These are phyloP conservation scores for Goffeauzyma gilvescens DNA, from an alignment of 768 basidiomycete species.

Conservation along the genomic window DNA sequence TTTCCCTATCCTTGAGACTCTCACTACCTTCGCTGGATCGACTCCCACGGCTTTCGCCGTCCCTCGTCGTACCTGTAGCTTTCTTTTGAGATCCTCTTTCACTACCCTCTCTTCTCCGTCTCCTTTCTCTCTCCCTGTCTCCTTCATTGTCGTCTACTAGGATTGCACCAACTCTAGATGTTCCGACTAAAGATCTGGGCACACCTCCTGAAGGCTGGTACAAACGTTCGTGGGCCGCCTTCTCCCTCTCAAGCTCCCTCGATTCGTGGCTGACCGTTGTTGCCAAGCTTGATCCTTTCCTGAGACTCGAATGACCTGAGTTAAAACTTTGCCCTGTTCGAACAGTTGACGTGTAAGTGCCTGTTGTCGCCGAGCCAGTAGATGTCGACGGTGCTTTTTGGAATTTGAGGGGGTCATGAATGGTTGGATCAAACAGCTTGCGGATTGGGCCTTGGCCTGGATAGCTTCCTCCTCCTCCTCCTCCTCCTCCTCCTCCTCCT, in stretches of 20 bases:
- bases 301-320: not conserved
- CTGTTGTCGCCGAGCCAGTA: slow-evolving; percentile 13
- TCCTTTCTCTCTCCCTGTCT: slow-evolving; percentile 27
- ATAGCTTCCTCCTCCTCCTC: not conserved
- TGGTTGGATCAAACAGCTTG: slow-evolving; percentile 48
- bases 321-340: slow-evolving; percentile 2
- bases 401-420: slow-evolving; percentile 81
- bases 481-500: not conserved
- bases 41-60: slow-evolving; percentile 19
- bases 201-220: too few relatives aligned
- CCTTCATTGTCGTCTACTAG: slow-evolving; percentile 23
- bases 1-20: slow-evolving; percentile 31
- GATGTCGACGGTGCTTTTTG: slow-evolving; percentile 32
- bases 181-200: too few relatives aligned
- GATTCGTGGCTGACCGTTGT: slow-evolving; percentile 11
- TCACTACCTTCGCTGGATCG: slow-evolving; percentile 32
- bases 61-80: slow-evolving; percentile 15
- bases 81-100: slow-evolving; percentile 20
- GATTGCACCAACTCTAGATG: too few relatives aligned
- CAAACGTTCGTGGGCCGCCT: too few relatives aligned
- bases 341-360: slow-evolving; percentile 13
- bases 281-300: slow-evolving; percentile 5
- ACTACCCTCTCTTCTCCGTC: slow-evolving; percentile 29
- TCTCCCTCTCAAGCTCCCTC: slow-evolving; percentile 30
- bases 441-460: slow-evolving; percentile 7